Conservation (phyloP, 1,139 yeast genomes). For the Schwanniomyces etchellsii region DNA sequence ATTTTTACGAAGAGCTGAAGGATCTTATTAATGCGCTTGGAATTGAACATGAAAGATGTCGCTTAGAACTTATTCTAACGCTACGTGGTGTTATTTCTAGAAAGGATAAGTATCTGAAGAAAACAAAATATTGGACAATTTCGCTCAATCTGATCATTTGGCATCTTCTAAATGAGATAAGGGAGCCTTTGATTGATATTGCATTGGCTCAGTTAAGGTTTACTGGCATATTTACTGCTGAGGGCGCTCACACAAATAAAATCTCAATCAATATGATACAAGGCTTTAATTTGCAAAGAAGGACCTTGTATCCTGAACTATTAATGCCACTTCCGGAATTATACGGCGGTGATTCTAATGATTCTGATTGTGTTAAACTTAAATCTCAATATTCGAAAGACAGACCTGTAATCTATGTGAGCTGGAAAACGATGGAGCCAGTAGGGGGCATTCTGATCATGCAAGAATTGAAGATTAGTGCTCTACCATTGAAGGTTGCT, state of each 20-base stretch:
- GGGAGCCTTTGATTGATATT: slow-evolving; percentile 67
- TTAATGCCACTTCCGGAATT: slow-evolving; percentile 45
- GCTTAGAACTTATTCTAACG: slow-evolving; percentile 56
- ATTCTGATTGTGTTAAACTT: slow-evolving; percentile 5
- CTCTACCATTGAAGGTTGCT: slow-evolving; percentile 68
- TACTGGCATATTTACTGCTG: slow-evolving; percentile 49
- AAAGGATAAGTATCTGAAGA: slow-evolving; percentile 11
- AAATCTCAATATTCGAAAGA: slow-evolving; percentile 4
- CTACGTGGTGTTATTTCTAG: slow-evolving; percentile 28
- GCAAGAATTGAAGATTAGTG: slow-evolving; percentile 39
- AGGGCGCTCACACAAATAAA: slow-evolving; percentile 54
- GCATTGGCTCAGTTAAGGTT: slow-evolving; percentile 61
- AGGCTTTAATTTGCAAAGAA: slow-evolving; percentile 61
- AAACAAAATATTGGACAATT: slow-evolving; percentile 32
- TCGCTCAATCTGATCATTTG: slow-evolving; percentile 61
- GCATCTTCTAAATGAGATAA: slow-evolving; percentile 58
- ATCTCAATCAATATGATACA: slow-evolving; percentile 61
- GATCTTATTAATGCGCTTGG: slow-evolving; percentile 37
- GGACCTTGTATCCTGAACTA: slow-evolving; percentile 65
- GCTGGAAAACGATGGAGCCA: slow-evolving; percentile 73
- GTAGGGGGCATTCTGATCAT: slow-evolving; percentile 80
- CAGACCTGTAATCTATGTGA: slow-evolving; percentile 43
- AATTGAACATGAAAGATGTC: slow-evolving; percentile 51
- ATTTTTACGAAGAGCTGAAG: slow-evolving; percentile 18
- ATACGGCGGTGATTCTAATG: slow-evolving; percentile 4